A percentile compares a stretch with the other conserved stretches of the same genome.
Conservation (phyloP, 805 yeast genomes). For the Ogataea siamensis region DNA sequence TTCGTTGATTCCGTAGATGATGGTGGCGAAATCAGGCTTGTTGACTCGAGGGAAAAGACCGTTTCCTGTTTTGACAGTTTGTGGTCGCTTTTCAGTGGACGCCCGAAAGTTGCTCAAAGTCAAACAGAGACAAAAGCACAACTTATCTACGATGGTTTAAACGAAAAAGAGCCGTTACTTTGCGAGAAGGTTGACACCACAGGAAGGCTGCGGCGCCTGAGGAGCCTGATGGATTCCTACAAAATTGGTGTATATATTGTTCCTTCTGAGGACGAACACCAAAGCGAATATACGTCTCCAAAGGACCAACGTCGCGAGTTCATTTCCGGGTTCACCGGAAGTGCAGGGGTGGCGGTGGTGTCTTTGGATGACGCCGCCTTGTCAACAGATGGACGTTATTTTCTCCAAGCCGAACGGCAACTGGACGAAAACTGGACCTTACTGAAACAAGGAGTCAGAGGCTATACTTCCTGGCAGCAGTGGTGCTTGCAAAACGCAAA, state of each 20-base stretch:
- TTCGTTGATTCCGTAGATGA: slow-evolving; percentile 6
- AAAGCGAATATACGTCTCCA: slow-evolving; percentile 80
- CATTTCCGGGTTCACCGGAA: slow-evolving; percentile 87
- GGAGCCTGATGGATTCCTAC: slow-evolving; percentile 44
- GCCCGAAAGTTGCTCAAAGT: slow-evolving; percentile 1
- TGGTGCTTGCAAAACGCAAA: slow-evolving; percentile 63
- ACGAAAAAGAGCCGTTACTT: not conserved
- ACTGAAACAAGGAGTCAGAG: slow-evolving; percentile 75
- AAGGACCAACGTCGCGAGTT: slow-evolving; percentile 82
- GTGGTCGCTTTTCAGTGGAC: slow-evolving; percentile 16
- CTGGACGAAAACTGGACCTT: slow-evolving; percentile 76
- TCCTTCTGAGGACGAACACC: slow-evolving; percentile 88
- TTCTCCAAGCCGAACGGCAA: slow-evolving; percentile 84
- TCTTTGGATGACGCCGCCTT: slow-evolving; percentile 68
- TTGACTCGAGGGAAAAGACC: slow-evolving; percentile 20
- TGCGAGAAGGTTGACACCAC: slow-evolving; percentile 22
- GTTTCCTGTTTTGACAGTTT: slow-evolving; percentile 23
- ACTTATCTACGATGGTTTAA: not conserved
- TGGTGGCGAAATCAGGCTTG: slow-evolving; percentile 18
- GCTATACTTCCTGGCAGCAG: slow-evolving; percentile 73
- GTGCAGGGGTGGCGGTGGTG: slow-evolving; percentile 90
- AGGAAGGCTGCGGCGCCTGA: slow-evolving; percentile 37
- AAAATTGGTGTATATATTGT: slow-evolving; percentile 54
- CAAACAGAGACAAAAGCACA: not conserved
- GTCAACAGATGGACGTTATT: slow-evolving; percentile 94